Base-by-base conservation (phyloP, 164 flowering plant species). In the Vitis amurensis region DNA sequence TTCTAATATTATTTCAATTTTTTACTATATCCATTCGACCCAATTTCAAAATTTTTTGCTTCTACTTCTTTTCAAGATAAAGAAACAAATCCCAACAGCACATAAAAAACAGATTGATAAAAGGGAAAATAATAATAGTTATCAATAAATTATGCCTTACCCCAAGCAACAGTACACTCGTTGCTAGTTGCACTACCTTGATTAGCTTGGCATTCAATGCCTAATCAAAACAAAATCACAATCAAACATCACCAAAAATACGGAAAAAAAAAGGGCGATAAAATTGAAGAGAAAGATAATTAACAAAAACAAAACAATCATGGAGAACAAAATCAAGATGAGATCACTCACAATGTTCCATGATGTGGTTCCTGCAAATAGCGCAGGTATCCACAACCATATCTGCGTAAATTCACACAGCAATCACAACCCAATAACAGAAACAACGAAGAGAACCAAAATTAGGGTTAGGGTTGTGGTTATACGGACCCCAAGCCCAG, bases 151-250 rank as follows among this genome's bases (percentile, higher is more conserved):
- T 37, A 37, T 6, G 4, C 0, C 44, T 37, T 37, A 37, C 44
- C 44, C 4, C 90, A 89, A 58, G 94, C 89, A 62, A 87, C 91
- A 2, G 97, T 92, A 83, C 97, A 90, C 58, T 92, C 97, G 77
- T 92, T 91, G 48, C 95, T 90, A 0, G 95, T 90, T 3, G 91
- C 91, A 50, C 97, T 92, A 14, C 92, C 97, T 70, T 90, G 97
- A 78, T 90, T 90, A 10, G 94, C 97, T 74, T 87, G 94, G 62
- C 94, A 90, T 74, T 88, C 94, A 14, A 91, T 90, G 69, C 97
- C 97, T 91, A 53, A 59, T 10, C 52, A 76, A 73, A 62, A 8
- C 31, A 57, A n/a, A 60, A 56, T 9, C 44, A 61, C 50, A 61
- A 58, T 10, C 52, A 55, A 37, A 37, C 16, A 27, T 11, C 59